Base-by-base conservation (phyloP, 208 protist species). In the Trypanosoma theileri region DNA sequence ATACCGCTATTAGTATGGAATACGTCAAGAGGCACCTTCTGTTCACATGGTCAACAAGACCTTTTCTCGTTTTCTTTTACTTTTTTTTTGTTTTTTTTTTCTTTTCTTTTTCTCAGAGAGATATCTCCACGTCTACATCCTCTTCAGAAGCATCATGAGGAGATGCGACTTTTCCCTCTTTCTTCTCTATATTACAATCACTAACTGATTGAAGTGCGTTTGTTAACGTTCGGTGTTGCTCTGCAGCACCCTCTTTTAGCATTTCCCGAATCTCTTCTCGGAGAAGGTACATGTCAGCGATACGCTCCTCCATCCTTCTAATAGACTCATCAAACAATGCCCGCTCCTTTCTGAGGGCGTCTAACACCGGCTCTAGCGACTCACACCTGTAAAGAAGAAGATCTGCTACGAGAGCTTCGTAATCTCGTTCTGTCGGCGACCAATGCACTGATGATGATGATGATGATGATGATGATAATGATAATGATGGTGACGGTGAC, bases 311-410 rank as follows among this genome's bases (percentile, higher is more conserved):
- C n/a, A 96, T 71, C 40, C 69, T 60, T 26, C 62, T 51, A 46
- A 88, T 61, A 19, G 78, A 73, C 40, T 42, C 46, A 40, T 89
- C 79, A 46, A 93, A 69, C 17, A 73, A 53, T 13, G 51, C 53
- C 24, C 91, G 75, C 69, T 96, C 91, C 13, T 77, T 69, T 24
- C 50, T 50, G 6, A 96, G 73, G 9, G 84, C 86, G 14, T 24
- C 59, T 7, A 96, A 63, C 16, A 96, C 73, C 7, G 88, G 79
- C 17, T 59, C 44, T 13, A 96, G 22, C n/a, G 88, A 85, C 35
- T 93, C 87, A 13, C 66, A 65, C 1, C 91, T 81, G 71, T 92
- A 93, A 9, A 96, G 77, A 19, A 93, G 59, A 9, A 96, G 66
- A 57, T 96, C 82, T 0, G 81, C 69, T 35, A 93, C 59, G 19